A percentile compares a stretch with the other conserved stretches of the same genome.
phyloP scores from a whole-genome alignment of 805 yeast genomes.

The Clavispora asparagi region DNA sequence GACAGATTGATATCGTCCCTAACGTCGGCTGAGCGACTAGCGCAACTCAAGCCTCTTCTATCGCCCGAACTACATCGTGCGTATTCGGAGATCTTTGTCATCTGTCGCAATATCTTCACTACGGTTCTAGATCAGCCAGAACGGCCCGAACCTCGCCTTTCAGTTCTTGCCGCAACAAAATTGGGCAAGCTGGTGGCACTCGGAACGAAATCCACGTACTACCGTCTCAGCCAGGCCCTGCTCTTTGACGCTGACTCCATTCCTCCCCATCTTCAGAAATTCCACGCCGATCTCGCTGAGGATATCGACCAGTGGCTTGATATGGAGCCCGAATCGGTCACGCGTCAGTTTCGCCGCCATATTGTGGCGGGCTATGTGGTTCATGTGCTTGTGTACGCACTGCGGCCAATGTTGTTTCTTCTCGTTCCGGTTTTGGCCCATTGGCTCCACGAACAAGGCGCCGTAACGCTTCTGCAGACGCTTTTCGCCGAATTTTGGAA shows the following conservation, averaged over 20 bases:
- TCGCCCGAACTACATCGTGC: conserved; percentile 22
- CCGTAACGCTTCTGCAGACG: conserved; percentile 2
- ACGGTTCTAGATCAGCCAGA: background rate
- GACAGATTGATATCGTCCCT: background rate
- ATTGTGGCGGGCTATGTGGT: conserved; percentile 30
- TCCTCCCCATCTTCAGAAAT: conserved; percentile 18
- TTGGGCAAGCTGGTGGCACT: conserved; percentile 32
- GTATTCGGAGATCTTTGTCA: conserved; percentile 27
- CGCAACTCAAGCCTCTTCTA: conserved; percentile 20
- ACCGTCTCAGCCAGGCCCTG: conserved; percentile 24
- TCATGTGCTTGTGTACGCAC: conserved; percentile 31
- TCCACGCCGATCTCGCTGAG: conserved; percentile 21
- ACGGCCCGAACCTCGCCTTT: conserved; percentile 9
- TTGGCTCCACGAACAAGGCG: conserved; percentile 29
- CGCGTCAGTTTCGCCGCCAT: conserved; percentile 17
- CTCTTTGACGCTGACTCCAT: conserved; percentile 21
- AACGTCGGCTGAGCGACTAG: conserved; percentile 20
- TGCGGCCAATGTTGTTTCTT: conserved; percentile 25
- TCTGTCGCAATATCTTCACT: conserved; percentile 23
- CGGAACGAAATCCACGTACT: conserved; percentile 30
- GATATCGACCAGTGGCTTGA: conserved; percentile 36
- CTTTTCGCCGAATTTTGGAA: conserved; percentile 11
- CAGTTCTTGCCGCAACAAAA: conserved; percentile 21
- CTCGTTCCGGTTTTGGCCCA: conserved; percentile 33
- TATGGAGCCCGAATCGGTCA: conserved; percentile 24